Evolutionary conservation across 83 land plant species (phyloP), one percentile per base, ranked within the genome.

Genomic region (Picea abies): DNA sequence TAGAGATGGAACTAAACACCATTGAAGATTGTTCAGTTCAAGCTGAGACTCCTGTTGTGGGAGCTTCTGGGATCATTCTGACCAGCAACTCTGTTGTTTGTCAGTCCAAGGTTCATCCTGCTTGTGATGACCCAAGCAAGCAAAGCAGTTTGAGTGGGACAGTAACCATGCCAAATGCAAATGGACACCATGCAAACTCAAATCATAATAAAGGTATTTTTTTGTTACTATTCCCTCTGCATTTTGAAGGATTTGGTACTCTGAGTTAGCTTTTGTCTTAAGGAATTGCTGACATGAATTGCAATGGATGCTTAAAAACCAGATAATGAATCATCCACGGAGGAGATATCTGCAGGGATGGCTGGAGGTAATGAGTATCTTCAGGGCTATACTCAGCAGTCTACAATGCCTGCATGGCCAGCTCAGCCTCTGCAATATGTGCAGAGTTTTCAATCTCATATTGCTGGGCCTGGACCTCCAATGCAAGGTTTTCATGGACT

Each of bases 361-460:
- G 78, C 60, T 47, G 78, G 78, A 75, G 26, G 26, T 11, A 75
- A 47, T 44, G 78, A 22, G 47, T 44, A 75, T 75, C 4, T 75
- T 75, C 58, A 47, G 12, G 78, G 41, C n/a, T 44, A 75, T 75
- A 11, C 49, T 75, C 58, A 75, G 22, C 78, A 75, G 25, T 49
- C 78, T 47, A 22, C 60, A 75, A 47, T 75, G 78, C 58, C 78
- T n/a, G 58, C n/a, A 47, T 75, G 78, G 78, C 58, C 29, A 4
- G 78, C 58, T 75, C 78, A 75, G 60, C 78, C 60, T 47, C 78
- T 56, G 23, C 58, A 75, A 75, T 75, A 75, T n/a, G n/a, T 47
- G 49, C 78, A 75, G 58, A 75, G 47, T n/a, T 75, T 75, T 25
- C 78, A 75, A 47, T 75, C 78, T 75, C 78, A 75, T 22, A 75